Percentiles rank a stretch among this genome's conserved stretches.
phyloP scores from a whole-genome alignment of 2,329 filamentous ascomycete genomes.

The Xylaria sp. region DNA sequence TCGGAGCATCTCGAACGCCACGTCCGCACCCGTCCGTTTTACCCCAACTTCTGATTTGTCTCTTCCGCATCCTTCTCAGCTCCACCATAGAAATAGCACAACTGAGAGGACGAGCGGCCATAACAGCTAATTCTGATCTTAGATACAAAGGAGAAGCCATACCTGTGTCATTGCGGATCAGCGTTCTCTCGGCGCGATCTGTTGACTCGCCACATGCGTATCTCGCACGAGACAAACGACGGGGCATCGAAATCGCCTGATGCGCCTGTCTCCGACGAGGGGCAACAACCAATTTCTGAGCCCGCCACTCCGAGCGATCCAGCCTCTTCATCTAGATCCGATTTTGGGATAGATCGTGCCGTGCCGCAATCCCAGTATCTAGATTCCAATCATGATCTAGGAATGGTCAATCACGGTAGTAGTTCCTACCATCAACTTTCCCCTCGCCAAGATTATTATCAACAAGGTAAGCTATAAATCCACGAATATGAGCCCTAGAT shows the following conservation, averaged over 20 bases:
- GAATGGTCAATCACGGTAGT: slow-evolving; percentile 40
- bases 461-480: slow-evolving; percentile 43
- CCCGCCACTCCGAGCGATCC: slow-evolving; percentile 47
- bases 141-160: slow-evolving; percentile 63
- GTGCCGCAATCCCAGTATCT: slow-evolving; percentile 44
- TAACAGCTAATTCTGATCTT: slow-evolving; percentile 28
- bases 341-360: slow-evolving; percentile 49
- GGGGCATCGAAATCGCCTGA: slow-evolving; percentile 47
- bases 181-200: slow-evolving; percentile 59
- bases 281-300: slow-evolving; percentile 45
- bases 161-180: slow-evolving; percentile 57
- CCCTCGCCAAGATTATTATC: slow-evolving; percentile 45
- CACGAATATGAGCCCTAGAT: slow-evolving; percentile 6
- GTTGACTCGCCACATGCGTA: slow-evolving; percentile 57
- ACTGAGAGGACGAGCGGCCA: slow-evolving; percentile 22
- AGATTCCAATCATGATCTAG: slow-evolving; percentile 40
- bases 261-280: slow-evolving; percentile 47
- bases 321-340: slow-evolving; percentile 50
- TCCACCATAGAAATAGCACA: slow-evolving; percentile 36
- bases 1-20: slow-evolving; percentile 60
- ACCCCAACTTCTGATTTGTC: slow-evolving; percentile 45
- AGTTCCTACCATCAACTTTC: slow-evolving; percentile 44
- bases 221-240: slow-evolving; percentile 51
- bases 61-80: slow-evolving; percentile 35
- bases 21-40: slow-evolving; percentile 58